Percentiles rank a stretch among this genome's conserved stretches.
These are phyloP conservation scores for Sugiyamaella boreocaroliniensis DNA, from an alignment of 805 yeast genomes.

Conservation along the genomic window DNA sequence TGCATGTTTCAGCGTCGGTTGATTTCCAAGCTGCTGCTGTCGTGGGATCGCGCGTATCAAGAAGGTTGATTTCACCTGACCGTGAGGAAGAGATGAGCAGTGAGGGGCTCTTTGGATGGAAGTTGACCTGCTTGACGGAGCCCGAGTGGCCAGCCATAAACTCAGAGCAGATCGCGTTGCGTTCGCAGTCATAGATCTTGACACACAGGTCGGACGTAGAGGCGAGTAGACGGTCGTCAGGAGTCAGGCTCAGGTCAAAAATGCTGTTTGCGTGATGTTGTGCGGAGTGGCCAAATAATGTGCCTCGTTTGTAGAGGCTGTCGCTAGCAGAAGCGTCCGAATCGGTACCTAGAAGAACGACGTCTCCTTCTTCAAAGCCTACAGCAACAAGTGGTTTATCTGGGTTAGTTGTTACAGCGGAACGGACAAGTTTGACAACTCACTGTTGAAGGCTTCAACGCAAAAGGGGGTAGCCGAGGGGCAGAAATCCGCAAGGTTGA, in stretches of 20 bases:
- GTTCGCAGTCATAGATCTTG: conserved; percentile 8
- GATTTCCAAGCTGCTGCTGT: not conserved
- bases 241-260: conserved; percentile 6
- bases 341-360: not conserved
- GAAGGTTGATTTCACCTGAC: conserved; percentile 10
- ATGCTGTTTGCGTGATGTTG: conserved; percentile 6
- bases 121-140: conserved; percentile 11
- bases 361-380: conserved; percentile 8
- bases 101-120: conserved; percentile 6
- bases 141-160: not conserved
- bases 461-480: conserved; percentile 8
- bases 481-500: not conserved
- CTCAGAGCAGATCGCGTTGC: not conserved
- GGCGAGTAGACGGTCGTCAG: conserved; percentile 4
- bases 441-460: conserved; percentile 1
- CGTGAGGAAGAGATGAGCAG: conserved; percentile 8
- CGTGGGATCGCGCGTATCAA: conserved; percentile 8
- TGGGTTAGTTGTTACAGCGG: not conserved
- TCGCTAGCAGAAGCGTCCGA: not conserved
- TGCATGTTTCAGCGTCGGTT: not conserved
- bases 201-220: conserved; percentile 3
- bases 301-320: not conserved
- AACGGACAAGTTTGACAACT: too few species aligned
- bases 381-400: conserved; percentile 6
- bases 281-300: not conserved